Evolutionary conservation across 2,329 filamentous ascomycete species (phyloP), one percentile per base, ranked within the genome.

Genomic region (Ustulina deusta): DNA sequence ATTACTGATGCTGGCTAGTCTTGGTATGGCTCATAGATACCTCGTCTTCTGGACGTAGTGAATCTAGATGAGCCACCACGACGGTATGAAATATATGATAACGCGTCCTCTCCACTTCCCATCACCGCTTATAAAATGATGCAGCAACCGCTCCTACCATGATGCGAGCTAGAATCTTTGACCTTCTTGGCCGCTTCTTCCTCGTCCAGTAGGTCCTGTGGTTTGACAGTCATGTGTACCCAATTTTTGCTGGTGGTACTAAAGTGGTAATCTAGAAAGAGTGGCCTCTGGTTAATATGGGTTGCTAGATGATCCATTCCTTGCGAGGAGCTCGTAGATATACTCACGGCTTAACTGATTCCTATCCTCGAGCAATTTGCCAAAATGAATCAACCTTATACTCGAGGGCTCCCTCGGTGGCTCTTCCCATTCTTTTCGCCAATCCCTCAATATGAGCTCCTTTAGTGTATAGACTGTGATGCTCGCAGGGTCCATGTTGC

Each of bases 401-500:
- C 91, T 93, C 76, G 90, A 95, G 11, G 95, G 94, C 76, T 93
- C 96, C 29, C 91, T 89, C 1, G 95, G 95, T 76, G 92, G 90
- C 17, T 90, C 83, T 75, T 97, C 94, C 95, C 95, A 97, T 78
- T 97, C 93, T 74, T 90, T 90, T 73, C 93, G 87, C 95, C 95
- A 98, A 79, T 97, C 94, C 74, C 93, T 87, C 83, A 96, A 87
- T 78, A 98, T 97, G 76, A 97, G 83, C 82, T 97, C 94, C 81
- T 97, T 97, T 72, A 98, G 83, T 2, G 93, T 97, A 78, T 97
- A 97, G 58, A 97, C 91, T 73, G 93, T 97, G 81, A 98, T 93
- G 77, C 91, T 92, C 77, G 93, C 94, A 0, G 94, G 94, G 77
- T 97, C 93, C 71, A 87, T 85, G 69, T 81, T 84, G 36, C 89